phyloP scores from a whole-genome alignment of 1,284 basidiomycete species.

The Macrocybe sp. region DNA sequence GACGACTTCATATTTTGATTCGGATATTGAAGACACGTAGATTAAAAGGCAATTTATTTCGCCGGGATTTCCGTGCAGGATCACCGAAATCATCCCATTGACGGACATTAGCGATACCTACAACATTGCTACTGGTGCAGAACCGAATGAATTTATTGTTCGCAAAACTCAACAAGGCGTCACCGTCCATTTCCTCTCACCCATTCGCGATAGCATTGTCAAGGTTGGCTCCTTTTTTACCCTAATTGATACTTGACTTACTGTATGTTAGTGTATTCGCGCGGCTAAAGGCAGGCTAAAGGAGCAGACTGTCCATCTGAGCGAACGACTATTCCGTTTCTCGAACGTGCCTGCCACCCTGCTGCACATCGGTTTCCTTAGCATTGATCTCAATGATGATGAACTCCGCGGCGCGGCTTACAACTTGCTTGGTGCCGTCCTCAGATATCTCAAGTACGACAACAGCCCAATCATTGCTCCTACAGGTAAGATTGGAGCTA shows the following conservation, averaged over 20 bases:
- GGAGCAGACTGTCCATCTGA: conserved; percentile 47
- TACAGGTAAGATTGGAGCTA: conserved; percentile 45
- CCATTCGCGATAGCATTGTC: conserved; percentile 67
- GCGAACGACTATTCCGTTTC: conserved; percentile 70
- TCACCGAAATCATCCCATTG: conserved; percentile 75
- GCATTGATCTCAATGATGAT: conserved; percentile 68
- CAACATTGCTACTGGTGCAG: conserved; percentile 69
- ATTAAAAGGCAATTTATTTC: conserved; percentile 62
- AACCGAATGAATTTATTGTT: conserved; percentile 79
- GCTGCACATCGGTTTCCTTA: conserved; percentile 77
- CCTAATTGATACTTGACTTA: conserved; percentile 1
- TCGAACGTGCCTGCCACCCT: conserved; percentile 82
- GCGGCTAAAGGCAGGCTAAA: conserved; percentile 66
- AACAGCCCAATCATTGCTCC: conserved; percentile 61
- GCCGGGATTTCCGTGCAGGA: conserved; percentile 59
- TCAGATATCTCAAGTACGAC: conserved; percentile 74
- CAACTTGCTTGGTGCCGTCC: conserved; percentile 74
- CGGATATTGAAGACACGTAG: conserved; percentile 27
- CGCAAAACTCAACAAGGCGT: conserved; percentile 64
- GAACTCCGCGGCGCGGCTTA: conserved; percentile 75
- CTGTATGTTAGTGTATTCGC: conserved; percentile 49
- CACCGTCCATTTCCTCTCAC: conserved; percentile 67
- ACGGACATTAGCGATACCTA: conserved; percentile 83
- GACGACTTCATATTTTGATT: not conserved
- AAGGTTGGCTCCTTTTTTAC: conserved; percentile 42